Percentiles rank a stretch among this genome's conserved stretches.
Conservation (phyloP, 2,329 filamentous ascomycete species). For the Cordyceps sp. region DNA sequence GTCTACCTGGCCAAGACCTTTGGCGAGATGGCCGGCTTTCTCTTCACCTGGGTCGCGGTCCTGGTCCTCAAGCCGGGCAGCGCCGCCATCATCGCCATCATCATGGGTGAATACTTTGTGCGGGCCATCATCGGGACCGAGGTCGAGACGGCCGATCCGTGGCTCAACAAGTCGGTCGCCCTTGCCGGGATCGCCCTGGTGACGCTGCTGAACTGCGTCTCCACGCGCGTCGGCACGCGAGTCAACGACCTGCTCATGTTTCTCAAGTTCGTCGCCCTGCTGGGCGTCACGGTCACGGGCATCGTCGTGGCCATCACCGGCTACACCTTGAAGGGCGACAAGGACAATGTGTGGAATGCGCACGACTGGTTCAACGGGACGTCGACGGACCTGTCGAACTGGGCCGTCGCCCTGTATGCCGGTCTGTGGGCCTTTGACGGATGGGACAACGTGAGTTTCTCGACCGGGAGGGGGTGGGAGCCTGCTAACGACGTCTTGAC, state of each 20-base stretch:
- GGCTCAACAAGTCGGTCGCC: slow-evolving; percentile 83
- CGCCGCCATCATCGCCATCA: slow-evolving; percentile 88
- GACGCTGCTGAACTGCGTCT: slow-evolving; percentile 77
- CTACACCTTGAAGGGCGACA: slow-evolving; percentile 56
- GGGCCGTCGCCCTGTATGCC: slow-evolving; percentile 88
- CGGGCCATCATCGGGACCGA: slow-evolving; percentile 77
- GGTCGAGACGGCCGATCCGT: slow-evolving; percentile 60
- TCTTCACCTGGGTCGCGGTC: slow-evolving; percentile 94
- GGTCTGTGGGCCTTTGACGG: slow-evolving; percentile 97
- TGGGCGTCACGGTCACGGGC: slow-evolving; percentile 75
- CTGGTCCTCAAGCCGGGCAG: slow-evolving; percentile 87
- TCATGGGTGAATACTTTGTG: slow-evolving; percentile 96
- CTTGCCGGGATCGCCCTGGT: slow-evolving; percentile 59
- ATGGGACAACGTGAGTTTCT: slow-evolving; percentile 76
- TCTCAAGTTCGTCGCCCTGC: slow-evolving; percentile 79
- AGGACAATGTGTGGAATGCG: slow-evolving; percentile 74
- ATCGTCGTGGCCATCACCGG: slow-evolving; percentile 82
- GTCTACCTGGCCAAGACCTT: slow-evolving; percentile 94
- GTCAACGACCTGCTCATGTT: slow-evolving; percentile 93
- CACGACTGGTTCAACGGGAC: slow-evolving; percentile 82
- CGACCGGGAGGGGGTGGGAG: neutral
- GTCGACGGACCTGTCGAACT: slow-evolving; percentile 61
- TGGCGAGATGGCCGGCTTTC: slow-evolving; percentile 78
- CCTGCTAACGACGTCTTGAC: neutral
- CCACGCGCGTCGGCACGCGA: slow-evolving; percentile 72